These are phyloP conservation scores for Pisolithus orientalis DNA, from an alignment of 768 basidiomycete species.

Conservation along the genomic window DNA sequence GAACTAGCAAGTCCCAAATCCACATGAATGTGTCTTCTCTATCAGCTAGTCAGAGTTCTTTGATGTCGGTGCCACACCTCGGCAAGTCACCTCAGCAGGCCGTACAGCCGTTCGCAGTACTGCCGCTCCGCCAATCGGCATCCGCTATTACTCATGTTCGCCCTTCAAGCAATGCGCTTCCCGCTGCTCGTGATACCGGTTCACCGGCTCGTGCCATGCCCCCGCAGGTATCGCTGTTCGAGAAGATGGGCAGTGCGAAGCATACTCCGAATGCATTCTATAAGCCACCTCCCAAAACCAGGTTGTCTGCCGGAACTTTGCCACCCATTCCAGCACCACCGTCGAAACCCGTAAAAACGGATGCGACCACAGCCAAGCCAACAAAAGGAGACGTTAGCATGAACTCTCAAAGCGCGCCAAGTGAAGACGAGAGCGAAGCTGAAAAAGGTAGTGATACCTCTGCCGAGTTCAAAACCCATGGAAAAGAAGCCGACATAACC, in stretches of 20 bases:
- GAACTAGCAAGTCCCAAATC: not conserved
- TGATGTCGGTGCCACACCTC: not conserved
- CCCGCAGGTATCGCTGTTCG: slow-evolving; percentile 30
- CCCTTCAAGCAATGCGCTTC: slow-evolving; percentile 3
- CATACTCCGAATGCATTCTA: slow-evolving; percentile 63
- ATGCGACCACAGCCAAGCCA: not conserved
- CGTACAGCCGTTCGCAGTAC: not conserved
- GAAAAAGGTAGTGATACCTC: slow-evolving; percentile 1
- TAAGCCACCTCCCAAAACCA: slow-evolving; percentile 35
- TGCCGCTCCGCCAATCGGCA: slow-evolving; percentile 1
- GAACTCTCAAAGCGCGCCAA: slow-evolving; percentile 1
- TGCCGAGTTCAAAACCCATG: slow-evolving; percentile 1
- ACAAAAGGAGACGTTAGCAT: slow-evolving; percentile 10
- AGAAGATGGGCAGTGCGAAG: slow-evolving; percentile 42
- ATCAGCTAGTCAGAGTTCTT: not conserved
- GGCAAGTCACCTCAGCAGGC: not conserved
- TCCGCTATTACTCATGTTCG: slow-evolving; percentile 9
- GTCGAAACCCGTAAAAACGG: not conserved
- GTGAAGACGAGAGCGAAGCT: slow-evolving; percentile 1
- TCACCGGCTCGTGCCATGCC: slow-evolving; percentile 1
- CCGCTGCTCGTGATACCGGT: not conserved
- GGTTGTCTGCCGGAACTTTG: not conserved
- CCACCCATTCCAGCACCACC: not conserved
- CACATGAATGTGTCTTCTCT: not conserved
- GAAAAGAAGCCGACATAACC: slow-evolving; percentile 2